Conservation (phyloP, 225 moss, liverwort and hornwort genomes). For the Climacium dendroides region DNA sequence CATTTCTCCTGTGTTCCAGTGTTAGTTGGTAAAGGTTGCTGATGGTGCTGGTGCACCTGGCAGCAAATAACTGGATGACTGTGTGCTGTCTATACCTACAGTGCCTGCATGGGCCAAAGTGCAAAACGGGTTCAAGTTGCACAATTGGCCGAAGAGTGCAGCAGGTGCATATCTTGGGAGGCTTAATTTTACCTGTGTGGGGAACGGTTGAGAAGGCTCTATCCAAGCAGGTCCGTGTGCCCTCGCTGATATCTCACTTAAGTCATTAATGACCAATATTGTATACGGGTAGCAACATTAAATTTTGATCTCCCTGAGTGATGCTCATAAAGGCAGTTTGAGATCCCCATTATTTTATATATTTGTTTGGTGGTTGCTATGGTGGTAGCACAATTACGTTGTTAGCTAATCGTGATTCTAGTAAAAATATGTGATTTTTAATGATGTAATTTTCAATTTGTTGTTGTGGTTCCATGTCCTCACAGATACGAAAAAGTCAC, state of each 20-base stretch:
- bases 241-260: neutral
- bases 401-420: neutral
- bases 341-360: neutral
- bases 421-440: neutral
- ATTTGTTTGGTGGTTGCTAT: neutral
- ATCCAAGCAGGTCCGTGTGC: slow-evolving; percentile 61
- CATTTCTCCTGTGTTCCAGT: neutral
- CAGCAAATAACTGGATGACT: neutral
- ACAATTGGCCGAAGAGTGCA: slow-evolving; percentile 89
- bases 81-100: slow-evolving; percentile 6
- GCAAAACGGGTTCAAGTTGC: slow-evolving; percentile 71
- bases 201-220: slow-evolving; percentile 93
- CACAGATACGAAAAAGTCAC: slow-evolving; percentile 62
- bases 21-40: neutral
- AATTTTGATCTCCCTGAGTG: neutral
- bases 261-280: neutral
- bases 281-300: neutral
- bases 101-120: slow-evolving; percentile 97
- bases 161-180: slow-evolving; percentile 88
- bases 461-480: neutral
- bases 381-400: neutral
- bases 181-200: slow-evolving; percentile 95
- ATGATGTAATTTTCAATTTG: neutral
- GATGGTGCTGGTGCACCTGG: neutral
- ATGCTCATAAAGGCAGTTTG: neutral